Evolutionary conservation across 2,329 filamentous ascomycete genomes (phyloP).

Genomic region (Akanthomyces uredinophilus): DNA sequence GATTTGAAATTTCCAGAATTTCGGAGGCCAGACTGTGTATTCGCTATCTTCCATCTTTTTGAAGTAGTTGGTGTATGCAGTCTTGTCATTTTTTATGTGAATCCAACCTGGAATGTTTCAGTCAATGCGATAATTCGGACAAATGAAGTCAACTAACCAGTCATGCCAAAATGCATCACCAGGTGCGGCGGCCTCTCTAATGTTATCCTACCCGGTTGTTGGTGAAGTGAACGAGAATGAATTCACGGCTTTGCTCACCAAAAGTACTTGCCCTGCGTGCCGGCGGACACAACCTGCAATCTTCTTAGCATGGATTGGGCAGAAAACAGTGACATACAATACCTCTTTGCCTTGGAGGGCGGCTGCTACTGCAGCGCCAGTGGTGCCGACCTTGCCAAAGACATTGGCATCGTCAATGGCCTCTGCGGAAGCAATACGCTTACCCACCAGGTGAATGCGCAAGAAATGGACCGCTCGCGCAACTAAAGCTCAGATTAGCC

Average conservation of each 20-base stretch:
- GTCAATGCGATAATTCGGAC: not conserved
- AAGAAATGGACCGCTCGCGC: slow-evolving; percentile 84
- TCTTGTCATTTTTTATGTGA: slow-evolving; percentile 73
- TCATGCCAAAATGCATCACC: slow-evolving; percentile 82
- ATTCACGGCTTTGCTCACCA: slow-evolving; percentile 48
- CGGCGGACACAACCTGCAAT: slow-evolving; percentile 53
- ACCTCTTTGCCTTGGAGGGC: slow-evolving; percentile 69
- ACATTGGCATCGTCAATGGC: slow-evolving; percentile 77
- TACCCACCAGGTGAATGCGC: slow-evolving; percentile 75
- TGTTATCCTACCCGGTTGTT: slow-evolving; percentile 30
- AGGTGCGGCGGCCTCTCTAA: slow-evolving; percentile 77
- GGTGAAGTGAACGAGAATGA: not conserved
- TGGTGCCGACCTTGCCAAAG: slow-evolving; percentile 87
- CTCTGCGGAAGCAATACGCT: slow-evolving; percentile 64
- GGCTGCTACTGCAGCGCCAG: slow-evolving; percentile 65
- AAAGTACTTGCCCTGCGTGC: slow-evolving; percentile 95
- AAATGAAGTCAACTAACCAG: slow-evolving; percentile 34
- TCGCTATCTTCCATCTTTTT: slow-evolving; percentile 60
- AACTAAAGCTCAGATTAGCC: slow-evolving; percentile 43
- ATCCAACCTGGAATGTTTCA: slow-evolving; percentile 61
- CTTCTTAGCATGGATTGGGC: slow-evolving; percentile 4
- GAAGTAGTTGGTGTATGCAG: slow-evolving; percentile 77
- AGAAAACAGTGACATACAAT: not conserved
- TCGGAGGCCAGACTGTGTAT: slow-evolving; percentile 73
- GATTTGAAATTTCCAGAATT: slow-evolving; percentile 81